Percentiles rank a stretch among this genome's conserved stretches.
phyloP scores from a whole-genome alignment of 2,329 filamentous ascomycete genomes.

The Amauroascus niger region DNA sequence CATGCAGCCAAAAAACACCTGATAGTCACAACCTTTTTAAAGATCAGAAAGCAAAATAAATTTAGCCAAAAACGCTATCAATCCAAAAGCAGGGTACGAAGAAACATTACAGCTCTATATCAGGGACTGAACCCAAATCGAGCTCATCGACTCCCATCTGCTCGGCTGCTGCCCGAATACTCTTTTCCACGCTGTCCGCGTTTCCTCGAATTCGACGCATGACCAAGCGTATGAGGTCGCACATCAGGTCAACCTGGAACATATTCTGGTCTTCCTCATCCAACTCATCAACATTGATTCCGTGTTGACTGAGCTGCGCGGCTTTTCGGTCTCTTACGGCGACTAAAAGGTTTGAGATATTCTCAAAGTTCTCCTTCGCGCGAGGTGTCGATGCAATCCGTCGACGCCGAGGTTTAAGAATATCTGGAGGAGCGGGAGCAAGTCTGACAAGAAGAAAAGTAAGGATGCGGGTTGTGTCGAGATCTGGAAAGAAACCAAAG shows the following conservation, averaged over 20 bases:
- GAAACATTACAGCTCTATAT: background rate
- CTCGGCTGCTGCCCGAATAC: slow-evolving; percentile 27
- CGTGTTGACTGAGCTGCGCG: slow-evolving; percentile 26
- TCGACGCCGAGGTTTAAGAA: slow-evolving; percentile 31
- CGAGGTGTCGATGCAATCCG: slow-evolving; percentile 34
- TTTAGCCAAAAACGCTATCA: background rate
- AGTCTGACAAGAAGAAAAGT: slow-evolving; percentile 42
- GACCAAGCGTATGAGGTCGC: slow-evolving; percentile 33
- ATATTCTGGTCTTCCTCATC: slow-evolving; percentile 31
- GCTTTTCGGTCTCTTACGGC: slow-evolving; percentile 34
- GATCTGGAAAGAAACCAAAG: slow-evolving; percentile 40
- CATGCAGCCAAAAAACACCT: background rate
- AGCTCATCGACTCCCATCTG: slow-evolving; percentile 32
- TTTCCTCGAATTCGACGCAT: slow-evolving; percentile 28
- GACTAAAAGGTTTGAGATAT: slow-evolving; percentile 38
- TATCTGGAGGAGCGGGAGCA: slow-evolving; percentile 22
- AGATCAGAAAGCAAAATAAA: background rate
- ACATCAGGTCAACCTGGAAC: slow-evolving; percentile 37
- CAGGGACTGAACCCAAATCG: slow-evolving; percentile 22
- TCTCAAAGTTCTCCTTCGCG: slow-evolving; percentile 37
- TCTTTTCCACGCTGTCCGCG: slow-evolving; percentile 25
- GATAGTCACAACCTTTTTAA: background rate
- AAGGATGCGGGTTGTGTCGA: slow-evolving; percentile 40
- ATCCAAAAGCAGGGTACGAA: background rate
- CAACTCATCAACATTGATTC: slow-evolving; percentile 28